These are phyloP conservation scores for Claviceps cyperi DNA, from an alignment of 2,329 filamentous ascomycete species.

Conservation along the genomic window DNA sequence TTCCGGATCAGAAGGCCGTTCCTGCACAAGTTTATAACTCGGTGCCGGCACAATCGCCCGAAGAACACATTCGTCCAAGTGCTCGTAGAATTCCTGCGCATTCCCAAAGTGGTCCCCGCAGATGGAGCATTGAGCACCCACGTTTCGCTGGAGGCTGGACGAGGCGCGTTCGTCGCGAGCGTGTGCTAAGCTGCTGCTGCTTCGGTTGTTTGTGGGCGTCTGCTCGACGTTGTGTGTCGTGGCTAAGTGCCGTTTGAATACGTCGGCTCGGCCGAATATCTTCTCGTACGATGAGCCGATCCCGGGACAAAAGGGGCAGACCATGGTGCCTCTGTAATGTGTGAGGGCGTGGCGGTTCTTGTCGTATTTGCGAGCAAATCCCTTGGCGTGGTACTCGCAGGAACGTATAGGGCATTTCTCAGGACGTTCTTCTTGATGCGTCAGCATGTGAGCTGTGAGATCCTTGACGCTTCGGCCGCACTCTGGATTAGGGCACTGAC, in stretches of 20 bases:
- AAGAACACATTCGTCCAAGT: slow-evolving; percentile 58
- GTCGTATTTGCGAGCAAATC: slow-evolving; percentile 93
- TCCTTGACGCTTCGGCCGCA: slow-evolving; percentile 48
- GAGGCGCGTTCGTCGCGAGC: neutral
- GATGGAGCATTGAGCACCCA: slow-evolving; percentile 76
- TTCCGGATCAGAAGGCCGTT: neutral
- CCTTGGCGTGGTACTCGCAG: slow-evolving; percentile 88
- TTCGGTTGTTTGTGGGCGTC: slow-evolving; percentile 64
- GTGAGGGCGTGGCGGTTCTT: slow-evolving; percentile 94
- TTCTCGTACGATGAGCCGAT: slow-evolving; percentile 80
- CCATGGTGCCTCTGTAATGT: slow-evolving; percentile 96
- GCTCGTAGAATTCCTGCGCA: slow-evolving; percentile 94
- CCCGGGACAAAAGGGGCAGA: slow-evolving; percentile 89
- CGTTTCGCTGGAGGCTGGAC: neutral
- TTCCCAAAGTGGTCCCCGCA: slow-evolving; percentile 67
- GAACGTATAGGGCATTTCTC: slow-evolving; percentile 92
- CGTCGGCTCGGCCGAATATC: slow-evolving; percentile 89
- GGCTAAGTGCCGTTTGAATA: slow-evolving; percentile 92
- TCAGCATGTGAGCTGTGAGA: slow-evolving; percentile 82
- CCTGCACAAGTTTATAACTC: neutral
- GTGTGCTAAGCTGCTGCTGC: slow-evolving; percentile 19
- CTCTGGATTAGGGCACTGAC: slow-evolving; percentile 40
- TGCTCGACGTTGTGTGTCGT: slow-evolving; percentile 91
- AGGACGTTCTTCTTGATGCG: slow-evolving; percentile 81
- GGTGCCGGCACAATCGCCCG: slow-evolving; percentile 37